These are phyloP conservation scores for Penicillium pancosmium DNA, from an alignment of 495 filamentous ascomycete species.

Conservation along the genomic window DNA sequence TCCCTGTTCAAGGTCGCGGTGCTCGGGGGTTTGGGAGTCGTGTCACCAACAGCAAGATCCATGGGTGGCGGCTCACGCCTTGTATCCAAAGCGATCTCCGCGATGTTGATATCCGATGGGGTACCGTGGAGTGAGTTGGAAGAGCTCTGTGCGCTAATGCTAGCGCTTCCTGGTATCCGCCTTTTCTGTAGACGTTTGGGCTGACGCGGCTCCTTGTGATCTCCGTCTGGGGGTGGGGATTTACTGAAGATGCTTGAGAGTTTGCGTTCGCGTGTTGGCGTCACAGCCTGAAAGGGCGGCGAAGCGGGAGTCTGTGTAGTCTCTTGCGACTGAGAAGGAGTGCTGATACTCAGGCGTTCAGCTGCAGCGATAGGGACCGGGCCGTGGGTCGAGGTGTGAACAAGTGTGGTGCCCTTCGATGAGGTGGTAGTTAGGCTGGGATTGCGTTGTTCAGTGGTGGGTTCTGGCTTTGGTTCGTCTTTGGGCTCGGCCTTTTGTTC, in stretches of 20 bases:
- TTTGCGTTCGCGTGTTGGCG: constrained; percentile 71
- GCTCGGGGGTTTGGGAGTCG: constrained; percentile 35
- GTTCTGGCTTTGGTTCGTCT: constrained; percentile 3
- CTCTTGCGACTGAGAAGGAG: constrained; percentile 48
- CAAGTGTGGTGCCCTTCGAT: constrained; percentile 24
- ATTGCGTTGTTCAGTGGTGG: constrained; percentile 7
- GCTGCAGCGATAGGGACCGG: constrained; percentile 30
- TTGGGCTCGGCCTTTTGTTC: constrained; percentile 12
- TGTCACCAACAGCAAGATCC: constrained; percentile 33
- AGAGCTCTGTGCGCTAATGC: constrained; percentile 85
- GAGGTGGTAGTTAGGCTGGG: constrained; percentile 10
- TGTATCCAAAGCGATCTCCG: constrained; percentile 20
- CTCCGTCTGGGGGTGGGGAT: constrained; percentile 58
- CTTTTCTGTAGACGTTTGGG: constrained; percentile 89
- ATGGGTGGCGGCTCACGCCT: constrained; percentile 17
- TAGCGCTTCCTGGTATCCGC: constrained; percentile 69
- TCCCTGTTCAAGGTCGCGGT: constrained; percentile 26
- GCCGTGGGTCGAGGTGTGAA: constrained; percentile 44
- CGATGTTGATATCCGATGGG: constrained; percentile 28
- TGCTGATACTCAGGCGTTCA: constrained; percentile 25
- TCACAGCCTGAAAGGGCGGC: constrained; percentile 49
- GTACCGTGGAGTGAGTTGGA: constrained; percentile 65
- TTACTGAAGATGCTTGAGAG: constrained; percentile 68
- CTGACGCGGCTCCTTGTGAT: constrained; percentile 60
- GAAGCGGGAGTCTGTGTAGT: constrained; percentile 40